Conservation (phyloP, 345 rosid species). For the Murraya koenigii region DNA sequence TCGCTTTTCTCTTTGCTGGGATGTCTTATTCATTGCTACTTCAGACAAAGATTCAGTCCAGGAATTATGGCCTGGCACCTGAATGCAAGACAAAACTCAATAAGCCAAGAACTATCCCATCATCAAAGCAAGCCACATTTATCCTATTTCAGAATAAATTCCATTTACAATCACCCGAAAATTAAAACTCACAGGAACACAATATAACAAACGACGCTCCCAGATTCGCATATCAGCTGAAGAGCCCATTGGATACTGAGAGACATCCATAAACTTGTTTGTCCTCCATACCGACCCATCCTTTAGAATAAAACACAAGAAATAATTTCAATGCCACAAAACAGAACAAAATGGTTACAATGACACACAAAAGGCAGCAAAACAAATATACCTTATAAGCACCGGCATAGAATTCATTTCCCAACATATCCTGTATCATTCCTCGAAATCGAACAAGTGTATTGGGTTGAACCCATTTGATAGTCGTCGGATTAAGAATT, state of each 20-base stretch:
- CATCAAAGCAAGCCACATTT: neutral
- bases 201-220: conserved; percentile 85
- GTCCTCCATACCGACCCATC: conserved; percentile 85
- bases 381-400: conserved; percentile 57
- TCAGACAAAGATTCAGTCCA: conserved; percentile 66
- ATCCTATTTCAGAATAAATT: neutral
- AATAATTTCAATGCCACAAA: conserved; percentile 2
- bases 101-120: neutral
- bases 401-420: conserved; percentile 93
- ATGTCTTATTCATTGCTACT: conserved; percentile 23
- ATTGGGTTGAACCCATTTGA: conserved; percentile 59
- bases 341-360: neutral
- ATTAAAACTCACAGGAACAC: conserved; percentile 65
- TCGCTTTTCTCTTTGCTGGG: conserved; percentile 71
- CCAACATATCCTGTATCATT: conserved; percentile 97
- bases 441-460: conserved; percentile 82
- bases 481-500: conserved; percentile 42
- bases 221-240: conserved; percentile 61
- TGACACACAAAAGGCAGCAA: neutral
- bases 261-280: conserved; percentile 69
- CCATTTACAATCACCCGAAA: neutral
- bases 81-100: neutral
- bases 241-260: conserved; percentile 49
- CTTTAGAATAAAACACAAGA: conserved; percentile 26
- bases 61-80: conserved; percentile 82